These are phyloP conservation scores for Kwoniella botswanensis DNA, from an alignment of 768 basidiomycete species.

Conservation along the genomic window DNA sequence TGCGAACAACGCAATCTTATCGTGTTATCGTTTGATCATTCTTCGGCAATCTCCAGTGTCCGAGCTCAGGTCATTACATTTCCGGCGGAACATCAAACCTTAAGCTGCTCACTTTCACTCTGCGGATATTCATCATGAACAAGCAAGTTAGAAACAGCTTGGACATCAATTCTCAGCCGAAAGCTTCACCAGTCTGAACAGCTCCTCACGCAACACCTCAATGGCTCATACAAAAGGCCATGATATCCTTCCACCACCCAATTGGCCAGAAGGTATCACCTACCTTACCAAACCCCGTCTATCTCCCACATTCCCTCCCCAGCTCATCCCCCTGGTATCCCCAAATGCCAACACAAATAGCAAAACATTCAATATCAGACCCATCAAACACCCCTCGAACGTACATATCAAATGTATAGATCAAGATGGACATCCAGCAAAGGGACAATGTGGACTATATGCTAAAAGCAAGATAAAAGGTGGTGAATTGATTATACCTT, in stretches of 20 bases:
- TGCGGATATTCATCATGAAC: no score
- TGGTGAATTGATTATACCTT: conserved; percentile 74
- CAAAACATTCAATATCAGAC: conserved; percentile 28
- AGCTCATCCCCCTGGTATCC: conserved; percentile 31
- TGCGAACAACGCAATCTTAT: no score
- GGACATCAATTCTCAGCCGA: no score
- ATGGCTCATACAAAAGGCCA: conserved; percentile 30
- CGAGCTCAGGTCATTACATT: no score
- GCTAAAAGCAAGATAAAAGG: conserved; percentile 72
- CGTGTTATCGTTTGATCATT: no score
- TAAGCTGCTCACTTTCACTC: no score
- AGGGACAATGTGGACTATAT: conserved; percentile 80
- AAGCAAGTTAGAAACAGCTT: no score
- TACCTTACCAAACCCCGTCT: conserved; percentile 66
- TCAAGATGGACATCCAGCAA: conserved; percentile 68
- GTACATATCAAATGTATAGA: conserved; percentile 69
- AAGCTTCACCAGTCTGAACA: no score
- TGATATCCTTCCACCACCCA: conserved; percentile 56
- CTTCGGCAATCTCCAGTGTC: no score
- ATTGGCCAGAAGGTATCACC: conserved; percentile 66
- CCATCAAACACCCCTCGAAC: conserved; percentile 47
- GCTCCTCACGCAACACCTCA: background rate
- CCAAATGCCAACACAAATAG: conserved; percentile 4
- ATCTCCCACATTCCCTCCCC: conserved; percentile 66
- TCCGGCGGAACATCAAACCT: no score